Percentiles rank a stretch among this genome's conserved stretches.
phyloP scores from a whole-genome alignment of 768 basidiomycete genomes.

The Lactarius hatsudake region DNA sequence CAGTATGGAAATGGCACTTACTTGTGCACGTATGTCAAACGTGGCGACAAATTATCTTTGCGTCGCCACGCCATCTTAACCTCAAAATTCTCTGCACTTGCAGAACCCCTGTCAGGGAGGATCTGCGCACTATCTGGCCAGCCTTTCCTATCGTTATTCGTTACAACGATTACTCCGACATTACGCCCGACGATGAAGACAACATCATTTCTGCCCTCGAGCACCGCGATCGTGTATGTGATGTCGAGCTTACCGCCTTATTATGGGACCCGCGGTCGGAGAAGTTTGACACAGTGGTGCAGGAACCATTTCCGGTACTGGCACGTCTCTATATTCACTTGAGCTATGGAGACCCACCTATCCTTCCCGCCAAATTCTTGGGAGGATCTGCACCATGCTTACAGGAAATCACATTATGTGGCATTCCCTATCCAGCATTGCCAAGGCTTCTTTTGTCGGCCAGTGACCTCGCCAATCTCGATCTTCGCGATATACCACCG shows the following conservation, averaged over 20 bases:
- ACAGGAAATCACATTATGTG: conserved; percentile 51
- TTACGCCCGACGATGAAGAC: too few relatives aligned
- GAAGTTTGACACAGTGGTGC: background rate
- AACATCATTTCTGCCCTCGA: too few relatives aligned
- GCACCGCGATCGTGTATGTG: too few relatives aligned
- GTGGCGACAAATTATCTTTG: background rate
- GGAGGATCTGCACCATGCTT: conserved; percentile 76
- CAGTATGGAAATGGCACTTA: background rate
- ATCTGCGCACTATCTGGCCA: background rate
- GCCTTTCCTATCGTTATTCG: background rate
- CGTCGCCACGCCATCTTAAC: background rate
- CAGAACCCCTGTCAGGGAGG: background rate
- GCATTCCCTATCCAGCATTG: conserved; percentile 42
- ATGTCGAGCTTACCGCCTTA: too few relatives aligned
- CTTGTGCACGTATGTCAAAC: background rate
- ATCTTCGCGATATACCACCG: background rate
- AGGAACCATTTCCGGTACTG: background rate
- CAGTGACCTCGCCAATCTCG: background rate
- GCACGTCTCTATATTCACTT: background rate
- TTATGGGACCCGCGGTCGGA: too few relatives aligned
- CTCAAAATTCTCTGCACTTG: background rate
- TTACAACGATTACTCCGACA: too few relatives aligned
- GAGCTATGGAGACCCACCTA: fast-evolving
- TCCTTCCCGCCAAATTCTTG: background rate
- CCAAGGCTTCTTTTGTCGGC: background rate